Evolutionary conservation across 176 grass and related monocot genomes (phyloP), one percentile per base, ranked within the genome.

Genomic region (Areca catechu): DNA sequence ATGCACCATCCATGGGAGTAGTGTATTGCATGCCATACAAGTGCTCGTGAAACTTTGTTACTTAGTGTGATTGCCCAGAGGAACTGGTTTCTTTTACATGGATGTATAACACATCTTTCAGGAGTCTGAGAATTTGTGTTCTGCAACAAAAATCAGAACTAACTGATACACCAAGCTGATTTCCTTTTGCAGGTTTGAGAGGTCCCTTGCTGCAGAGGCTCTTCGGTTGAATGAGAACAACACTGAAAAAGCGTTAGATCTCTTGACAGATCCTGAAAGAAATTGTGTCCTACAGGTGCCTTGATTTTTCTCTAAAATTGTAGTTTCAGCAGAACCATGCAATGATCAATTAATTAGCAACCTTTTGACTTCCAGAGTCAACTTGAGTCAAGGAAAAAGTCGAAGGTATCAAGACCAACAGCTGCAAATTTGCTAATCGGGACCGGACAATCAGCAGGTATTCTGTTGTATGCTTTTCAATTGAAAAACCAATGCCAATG

Each of bases 201-300:
- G 83, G 66, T 56, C 70, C 72, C 83, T 98, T 64, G 80, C 83
- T 49, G 93, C 93, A 43, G 87, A 88, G 72, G 93, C 87, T 60
- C 76, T 98, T 24, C 78, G 84, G 20, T 58, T 89, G 60, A 85
- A 82, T 71, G 93, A 98, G 80, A 98, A 92, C 78, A 87, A 98
- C 20, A 24, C 75, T 47, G 76, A 98, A 12, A 88, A 76, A 65
- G 93, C 93, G 47, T 73, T 92, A 60, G 87, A 98, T 82, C 25
- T 89, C 63, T 65, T 98, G 62, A 98, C 93, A 78, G 77, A 98
- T 80, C 87, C 93, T 73, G 93, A 92, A 24, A 34, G 76, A 72
- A 98, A 98, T 19, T 89, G 81, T 69, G 27, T 17, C 21, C 61
- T 98, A 57, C 93, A 92, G 76, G 93, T 98, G 77, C 62, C 48